Base-by-base conservation (phyloP, 805 yeast genomes). In the Starmerella gropengiesseri region DNA sequence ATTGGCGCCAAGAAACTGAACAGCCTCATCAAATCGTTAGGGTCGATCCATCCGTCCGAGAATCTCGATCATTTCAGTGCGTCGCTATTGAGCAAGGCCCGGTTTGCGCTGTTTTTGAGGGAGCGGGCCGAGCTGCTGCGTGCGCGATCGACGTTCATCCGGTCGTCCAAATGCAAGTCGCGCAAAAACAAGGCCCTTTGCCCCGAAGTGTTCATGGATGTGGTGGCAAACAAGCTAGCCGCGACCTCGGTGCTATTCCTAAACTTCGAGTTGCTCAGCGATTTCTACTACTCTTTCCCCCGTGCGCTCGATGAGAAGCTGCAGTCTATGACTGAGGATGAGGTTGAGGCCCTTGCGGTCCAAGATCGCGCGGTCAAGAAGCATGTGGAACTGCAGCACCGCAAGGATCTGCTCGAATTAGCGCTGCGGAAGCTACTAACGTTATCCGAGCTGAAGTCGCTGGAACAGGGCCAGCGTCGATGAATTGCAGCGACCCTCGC, bases 241-340 rank as follows among this genome's bases (percentile, higher is more conserved):
- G 81, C 89, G 11, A 91, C 98, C 0, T 91, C 98, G 0, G 91
- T 91, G 3, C 63, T 91, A 48, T 91, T 91, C 55, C 65, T 91
- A 58, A 91, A 91, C 58, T 97, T 93, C 43, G 99, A 91, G 62
- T 67, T 91, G 43, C 67, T 91, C 49, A 81, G 94, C 52, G 98
- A 93, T 62, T 91, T 91, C 58, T 93, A 89, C 59, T 91, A 93
- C 61, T 85, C 86, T 54, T 89, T 91, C 62, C 97, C 99, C 2
- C 72, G 97, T 46, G 96, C 86, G 61, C 69, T 91, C 48, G 99
- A 91, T 60, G 68, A 69, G 40, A 76, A 77, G 50, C 71, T 91
- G 43, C 77, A 78, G 37, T 69, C 70, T 31, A 65, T 91, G 55
- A 67, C 75, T 7, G 70, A 71, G 39, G 93, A 84, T 41, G 93